Conservation (phyloP, 345 rosid genomes). For the Salix udensis region DNA sequence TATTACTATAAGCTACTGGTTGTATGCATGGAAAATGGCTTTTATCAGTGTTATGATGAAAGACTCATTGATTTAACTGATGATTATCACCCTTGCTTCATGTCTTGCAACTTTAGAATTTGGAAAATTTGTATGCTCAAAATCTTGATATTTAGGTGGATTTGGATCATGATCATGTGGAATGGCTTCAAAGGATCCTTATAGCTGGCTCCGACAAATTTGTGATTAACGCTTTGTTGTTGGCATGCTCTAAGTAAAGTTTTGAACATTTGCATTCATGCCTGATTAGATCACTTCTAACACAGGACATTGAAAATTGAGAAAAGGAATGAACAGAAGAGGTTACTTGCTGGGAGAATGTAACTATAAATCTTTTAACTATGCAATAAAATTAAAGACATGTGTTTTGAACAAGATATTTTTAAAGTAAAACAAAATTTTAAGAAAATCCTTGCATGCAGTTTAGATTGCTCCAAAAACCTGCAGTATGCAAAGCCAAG, state of each 20-base stretch:
- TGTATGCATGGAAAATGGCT: not conserved
- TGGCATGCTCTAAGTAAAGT: not conserved
- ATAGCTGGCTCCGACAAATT: not conserved
- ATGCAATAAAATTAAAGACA: not conserved
- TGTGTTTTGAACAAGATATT: not conserved
- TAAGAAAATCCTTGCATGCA: conserved; percentile 17
- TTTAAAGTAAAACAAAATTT: conserved; percentile 4
- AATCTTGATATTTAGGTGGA: too few species aligned
- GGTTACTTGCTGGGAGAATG: too few species aligned
- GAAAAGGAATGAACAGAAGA: too few species aligned
- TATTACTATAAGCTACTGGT: too few species aligned
- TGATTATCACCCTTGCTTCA: not conserved
- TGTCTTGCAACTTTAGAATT: not conserved
- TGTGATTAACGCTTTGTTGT: too few species aligned
- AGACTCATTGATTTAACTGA: not conserved
- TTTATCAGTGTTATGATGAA: not conserved
- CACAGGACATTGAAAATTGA: not conserved
- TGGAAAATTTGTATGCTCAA: not conserved
- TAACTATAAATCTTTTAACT: too few species aligned
- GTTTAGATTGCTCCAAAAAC: conserved; percentile 22
- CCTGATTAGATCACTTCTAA: not conserved
- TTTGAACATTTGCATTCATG: not conserved
- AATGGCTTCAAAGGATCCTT: not conserved
- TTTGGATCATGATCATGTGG: too few species aligned
- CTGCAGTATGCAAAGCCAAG: conserved; percentile 15